phyloP scores from a whole-genome alignment of 2,329 filamentous ascomycete genomes.

The Scedosporium minutisporum region DNA sequence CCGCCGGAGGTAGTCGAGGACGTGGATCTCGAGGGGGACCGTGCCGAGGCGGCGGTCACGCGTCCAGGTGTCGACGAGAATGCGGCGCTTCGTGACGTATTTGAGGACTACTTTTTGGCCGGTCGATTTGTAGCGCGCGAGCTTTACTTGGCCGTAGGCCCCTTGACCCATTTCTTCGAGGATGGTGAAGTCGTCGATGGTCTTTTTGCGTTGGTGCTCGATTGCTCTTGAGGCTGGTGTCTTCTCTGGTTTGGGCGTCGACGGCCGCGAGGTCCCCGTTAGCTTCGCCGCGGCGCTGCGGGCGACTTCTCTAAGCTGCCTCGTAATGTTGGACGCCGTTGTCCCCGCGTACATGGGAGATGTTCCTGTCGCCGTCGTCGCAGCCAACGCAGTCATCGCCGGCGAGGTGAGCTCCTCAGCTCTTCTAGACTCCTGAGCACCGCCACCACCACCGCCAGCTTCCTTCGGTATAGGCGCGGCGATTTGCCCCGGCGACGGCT shows the following conservation, averaged over 20 bases:
- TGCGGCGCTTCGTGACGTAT: slow-evolving; percentile 93
- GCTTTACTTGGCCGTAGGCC: slow-evolving; percentile 94
- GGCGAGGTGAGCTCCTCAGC: neutral
- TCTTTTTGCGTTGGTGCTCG: slow-evolving; percentile 55
- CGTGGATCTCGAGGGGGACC: slow-evolving; percentile 93
- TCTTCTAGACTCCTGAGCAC: slow-evolving; percentile 14
- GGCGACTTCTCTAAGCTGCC: slow-evolving; percentile 48
- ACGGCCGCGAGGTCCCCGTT: slow-evolving; percentile 27
- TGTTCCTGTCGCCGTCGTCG: slow-evolving; percentile 21
- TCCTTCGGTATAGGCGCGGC: slow-evolving; percentile 8
- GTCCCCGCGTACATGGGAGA: slow-evolving; percentile 12
- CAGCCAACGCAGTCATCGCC: slow-evolving; percentile 42
- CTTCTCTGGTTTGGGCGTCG: slow-evolving; percentile 22
- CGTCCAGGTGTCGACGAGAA: slow-evolving; percentile 97
- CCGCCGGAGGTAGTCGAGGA: slow-evolving; percentile 80
- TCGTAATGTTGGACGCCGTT: slow-evolving; percentile 39
- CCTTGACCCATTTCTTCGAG: slow-evolving; percentile 98
- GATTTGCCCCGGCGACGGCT: slow-evolving; percentile 67
- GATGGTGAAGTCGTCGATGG: slow-evolving; percentile 82
- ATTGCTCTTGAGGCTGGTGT: slow-evolving; percentile 24
- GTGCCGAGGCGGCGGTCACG: slow-evolving; percentile 86
- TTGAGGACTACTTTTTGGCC: slow-evolving; percentile 87
- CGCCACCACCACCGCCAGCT: neutral
- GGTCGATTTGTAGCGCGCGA: slow-evolving; percentile 74
- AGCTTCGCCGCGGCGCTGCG: slow-evolving; percentile 44